Evolutionary conservation across 192 early-diverging fungal species (phyloP), one percentile per base, ranked within the genome.

Genomic region (Coemansia sp.): DNA sequence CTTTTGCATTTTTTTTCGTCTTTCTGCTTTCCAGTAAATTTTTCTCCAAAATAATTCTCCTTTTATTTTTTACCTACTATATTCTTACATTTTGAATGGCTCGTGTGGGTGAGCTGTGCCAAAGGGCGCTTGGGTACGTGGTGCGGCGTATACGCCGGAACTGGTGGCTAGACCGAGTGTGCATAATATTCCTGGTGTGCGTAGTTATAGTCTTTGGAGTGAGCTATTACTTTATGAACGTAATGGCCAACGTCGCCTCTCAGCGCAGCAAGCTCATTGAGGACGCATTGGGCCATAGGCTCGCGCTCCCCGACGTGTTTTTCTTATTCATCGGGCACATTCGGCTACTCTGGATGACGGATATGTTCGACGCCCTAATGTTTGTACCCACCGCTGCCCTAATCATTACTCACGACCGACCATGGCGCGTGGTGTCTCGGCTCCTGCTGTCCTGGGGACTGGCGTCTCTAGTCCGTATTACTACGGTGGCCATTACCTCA

Each of bases 401-500:
- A 9, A 70, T 86, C 10, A n/a, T 85, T 0, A 76, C 73, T 26
- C 82, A 86, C 61, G 81, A 83, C 58, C 79, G 85, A 14, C 86
- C 84, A 2, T 81, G 78, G 64, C 84, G 84, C 42, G 78, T 86
- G 60, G 70, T 84, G n/a, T 83, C 72, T 21, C 86, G 84, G 55
- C 68, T 82, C 51, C 63, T 83, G 31, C 56, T 83, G 16, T 83
- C 83, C 26, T 88, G 86, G 83, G 64, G 74, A 1, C 67, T 86
- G 37, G 84, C 82, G 63, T 82, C 84, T 55, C 26, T 89, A 2
- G 83, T 89, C 63, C 73, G 88, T 4, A 85, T 85, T 37, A 84
- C 84, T 33, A 87, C 86, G 5, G 81, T 89, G 61, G 86, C 85
- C n/a, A 86, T 89, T 58, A 89, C 88, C 0, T 86, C 85, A 33